Conservation (phyloP, 129 eudicot genomes). For the Flaveria linearis region DNA sequence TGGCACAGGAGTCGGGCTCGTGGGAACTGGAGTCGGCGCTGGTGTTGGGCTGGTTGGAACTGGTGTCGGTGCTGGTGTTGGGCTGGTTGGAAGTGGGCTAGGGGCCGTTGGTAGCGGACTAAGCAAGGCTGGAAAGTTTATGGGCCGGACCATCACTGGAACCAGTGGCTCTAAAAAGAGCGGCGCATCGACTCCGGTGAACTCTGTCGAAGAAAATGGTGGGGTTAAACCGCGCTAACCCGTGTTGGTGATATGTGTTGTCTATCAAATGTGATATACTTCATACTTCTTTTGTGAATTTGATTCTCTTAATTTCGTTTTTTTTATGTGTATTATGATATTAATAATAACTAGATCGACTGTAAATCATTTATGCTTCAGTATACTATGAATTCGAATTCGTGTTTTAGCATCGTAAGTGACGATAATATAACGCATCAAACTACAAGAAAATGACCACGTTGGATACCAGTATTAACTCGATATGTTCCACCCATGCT, state of each 20-base stretch:
- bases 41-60: constrained; percentile 61
- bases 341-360: constrained; percentile 29
- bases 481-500: too few relatives aligned
- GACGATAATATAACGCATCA: too few relatives aligned
- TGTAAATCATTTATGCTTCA: constrained; percentile 38
- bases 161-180: constrained; percentile 47
- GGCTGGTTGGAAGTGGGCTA: constrained; percentile 68
- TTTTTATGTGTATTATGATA: constrained; percentile 21
- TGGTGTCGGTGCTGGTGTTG: constrained; percentile 73
- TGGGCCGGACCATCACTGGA: constrained; percentile 91
- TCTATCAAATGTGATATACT: constrained; percentile 22
- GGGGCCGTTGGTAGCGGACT: constrained; percentile 83
- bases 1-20: constrained; percentile 53
- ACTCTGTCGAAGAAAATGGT: constrained; percentile 50
- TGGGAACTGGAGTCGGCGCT: constrained; percentile 32
- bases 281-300: constrained; percentile 18
- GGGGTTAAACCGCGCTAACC: constrained; percentile 51
- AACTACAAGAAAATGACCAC: background rate
- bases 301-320: constrained; percentile 10
- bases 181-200: constrained; percentile 70
- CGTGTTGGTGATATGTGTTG: constrained; percentile 10
- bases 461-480: too few relatives aligned
- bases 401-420: too few relatives aligned
- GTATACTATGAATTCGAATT: background rate
- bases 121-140: constrained; percentile 89